Evolutionary conservation across 2,329 filamentous ascomycete genomes (phyloP), one percentile per base, ranked within the genome.

Genomic region (Kalaharituber pfeilii): DNA sequence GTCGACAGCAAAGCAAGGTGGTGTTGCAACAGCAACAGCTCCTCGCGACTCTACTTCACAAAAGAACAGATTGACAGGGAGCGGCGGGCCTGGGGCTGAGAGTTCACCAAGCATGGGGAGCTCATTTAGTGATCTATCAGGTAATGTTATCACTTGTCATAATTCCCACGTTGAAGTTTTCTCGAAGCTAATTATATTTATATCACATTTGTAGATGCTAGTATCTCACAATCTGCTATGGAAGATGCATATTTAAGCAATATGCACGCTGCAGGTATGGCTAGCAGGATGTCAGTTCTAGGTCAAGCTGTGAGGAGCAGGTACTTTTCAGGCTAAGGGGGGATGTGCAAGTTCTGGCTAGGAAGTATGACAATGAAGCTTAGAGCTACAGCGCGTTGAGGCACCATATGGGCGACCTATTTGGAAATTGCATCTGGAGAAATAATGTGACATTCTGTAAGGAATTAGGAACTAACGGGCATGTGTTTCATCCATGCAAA

Each of bases 91-190:
- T n/a, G n/a, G n/a, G 22, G 42, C 6, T 3, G 42, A 22, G 58
- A 81, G 81, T 13, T 82, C 80, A 13, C 82, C 81, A 1, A 86
- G 82, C 62, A 86, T 87, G 79, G 83, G 84, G 1, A 89, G 84
- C 66, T 88, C 84, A 62, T 91, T 86, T 63, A 89, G 84, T 67
- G 86, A 91, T 69, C 73, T 93, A 44, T 85, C 89, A 66, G 84
- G 83, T 73, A 65, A 59, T 39, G 33, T 15, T 39, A 39, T 39
- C 15, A 18, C 33, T 15, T 15, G 33, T 3, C 33, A 39, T 13
- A 39, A 39, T 15, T 30, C 27, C 2, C 18, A 18, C 20, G 9
- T n/a, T 26, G 18, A 8, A 9, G 30, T 8, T n/a, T 52, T 24
- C 9, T 7, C 26, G n/a, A 18, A n/a, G 24, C 20, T 30, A 36